phyloP scores from a whole-genome alignment of 495 filamentous ascomycete species.

The Parmelia sp. region DNA sequence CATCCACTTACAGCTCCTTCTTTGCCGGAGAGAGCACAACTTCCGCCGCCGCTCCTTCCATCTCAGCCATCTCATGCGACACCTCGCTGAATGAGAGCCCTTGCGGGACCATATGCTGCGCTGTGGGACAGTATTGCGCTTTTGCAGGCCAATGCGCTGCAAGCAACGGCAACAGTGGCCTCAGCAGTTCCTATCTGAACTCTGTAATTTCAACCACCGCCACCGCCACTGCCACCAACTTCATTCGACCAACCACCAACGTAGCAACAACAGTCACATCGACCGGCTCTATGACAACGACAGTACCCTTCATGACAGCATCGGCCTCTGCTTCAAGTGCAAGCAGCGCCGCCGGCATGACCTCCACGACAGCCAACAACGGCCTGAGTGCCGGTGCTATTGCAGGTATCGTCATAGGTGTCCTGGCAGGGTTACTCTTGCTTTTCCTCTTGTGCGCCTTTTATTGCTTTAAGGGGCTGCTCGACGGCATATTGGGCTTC shows the following conservation, averaged over 20 bases:
- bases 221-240: slow-evolving; percentile 31
- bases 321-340: slow-evolving; percentile 48
- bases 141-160: slow-evolving; percentile 41
- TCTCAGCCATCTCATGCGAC: slow-evolving; percentile 49
- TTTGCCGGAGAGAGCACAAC: slow-evolving; percentile 25
- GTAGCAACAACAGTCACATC: slow-evolving; percentile 48
- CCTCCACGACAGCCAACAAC: slow-evolving; percentile 34
- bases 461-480: slow-evolving; percentile 60
- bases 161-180: slow-evolving; percentile 31
- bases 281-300: slow-evolving; percentile 51
- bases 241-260: slow-evolving; percentile 65
- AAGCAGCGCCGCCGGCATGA: slow-evolving; percentile 42
- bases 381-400: slow-evolving; percentile 78
- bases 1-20: slow-evolving; percentile 58
- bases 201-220: slow-evolving; percentile 29
- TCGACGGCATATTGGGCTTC: slow-evolving; percentile 58
- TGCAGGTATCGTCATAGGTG: slow-evolving; percentile 89
- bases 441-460: slow-evolving; percentile 69
- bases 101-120: slow-evolving; percentile 74
- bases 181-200: slow-evolving; percentile 34
- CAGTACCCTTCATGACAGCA: slow-evolving; percentile 52
- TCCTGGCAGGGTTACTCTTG: slow-evolving; percentile 66
- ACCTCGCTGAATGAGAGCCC: slow-evolving; percentile 52
- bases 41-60: slow-evolving; percentile 27
- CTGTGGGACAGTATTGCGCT: slow-evolving; percentile 61